A percentile compares a stretch with the other conserved stretches of the same genome.
Conservation (phyloP, 257 asterid species). For the Scutellaria minor region DNA sequence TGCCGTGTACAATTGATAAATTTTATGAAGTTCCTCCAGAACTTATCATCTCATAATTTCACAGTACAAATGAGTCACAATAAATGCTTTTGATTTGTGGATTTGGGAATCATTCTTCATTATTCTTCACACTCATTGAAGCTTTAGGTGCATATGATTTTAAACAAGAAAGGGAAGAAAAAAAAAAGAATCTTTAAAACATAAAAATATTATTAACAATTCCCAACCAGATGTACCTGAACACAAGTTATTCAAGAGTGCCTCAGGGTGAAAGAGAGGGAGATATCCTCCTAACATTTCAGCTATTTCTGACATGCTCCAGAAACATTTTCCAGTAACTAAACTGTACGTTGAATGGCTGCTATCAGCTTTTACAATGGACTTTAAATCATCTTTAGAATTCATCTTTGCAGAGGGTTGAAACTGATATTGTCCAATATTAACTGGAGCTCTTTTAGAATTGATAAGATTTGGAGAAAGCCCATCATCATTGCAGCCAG, state of each 20-base stretch:
- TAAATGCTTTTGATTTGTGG: conserved; percentile 19
- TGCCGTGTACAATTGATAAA: conserved; percentile 1
- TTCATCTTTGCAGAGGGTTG: conserved; percentile 43
- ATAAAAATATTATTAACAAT: conserved; percentile 30
- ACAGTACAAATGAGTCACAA: conserved; percentile 9
- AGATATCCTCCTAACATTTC: conserved; percentile 78
- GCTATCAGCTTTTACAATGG: conserved; percentile 40
- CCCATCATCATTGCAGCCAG: conserved; percentile 36
- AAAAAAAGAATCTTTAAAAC: neutral
- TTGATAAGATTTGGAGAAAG: conserved; percentile 38
- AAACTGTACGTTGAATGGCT: conserved; percentile 38
- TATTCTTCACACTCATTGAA: conserved; percentile 18
- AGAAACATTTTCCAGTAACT: conserved; percentile 46
- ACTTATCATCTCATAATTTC: conserved; percentile 7
- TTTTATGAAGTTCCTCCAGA: neutral
- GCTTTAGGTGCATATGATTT: neutral
- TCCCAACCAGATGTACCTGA: conserved; percentile 65
- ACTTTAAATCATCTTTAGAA: conserved; percentile 38
- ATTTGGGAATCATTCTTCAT: conserved; percentile 18
- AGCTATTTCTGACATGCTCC: conserved; percentile 77
- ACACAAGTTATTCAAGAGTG: conserved; percentile 68
- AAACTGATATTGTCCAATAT: conserved; percentile 36
- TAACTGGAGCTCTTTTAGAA: conserved; percentile 33
- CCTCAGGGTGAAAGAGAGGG: conserved; percentile 81
- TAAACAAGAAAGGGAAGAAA: neutral